Evolutionary conservation across 345 rosid genomes (phyloP), one percentile per base, ranked within the genome.

Genomic region (Trapa incisa): DNA sequence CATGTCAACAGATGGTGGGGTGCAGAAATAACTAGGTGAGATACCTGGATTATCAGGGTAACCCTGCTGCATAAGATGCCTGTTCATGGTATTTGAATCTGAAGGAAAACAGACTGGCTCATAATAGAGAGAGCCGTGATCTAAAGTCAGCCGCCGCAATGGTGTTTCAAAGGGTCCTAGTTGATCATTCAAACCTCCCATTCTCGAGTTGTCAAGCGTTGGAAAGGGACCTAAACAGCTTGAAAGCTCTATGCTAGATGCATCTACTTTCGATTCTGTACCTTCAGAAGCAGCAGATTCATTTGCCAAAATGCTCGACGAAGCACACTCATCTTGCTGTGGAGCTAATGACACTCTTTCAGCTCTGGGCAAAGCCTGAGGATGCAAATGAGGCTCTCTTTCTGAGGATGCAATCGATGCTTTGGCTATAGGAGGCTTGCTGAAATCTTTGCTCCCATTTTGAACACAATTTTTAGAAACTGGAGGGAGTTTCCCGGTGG

Each of bases 1-100:
- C 60, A 80, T 70, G 76, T 80, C 85, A 75, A 77, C 84, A 74
- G 87, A 69, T 54, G 96, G 88, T 57, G 99, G 97, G 74, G 96
- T 94, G 86, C 82, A 86, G 85, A 87, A 90, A 76, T 80, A 75
- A 73, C 81, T 57, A 15, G 96, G 91, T 61, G 98, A 85, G 15
- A 75, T 58, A 47, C 62, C 57, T 61, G 83, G 93, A 75, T 84
- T 82, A 73, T 80, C 74, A 64, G 61, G 72, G 73, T 73, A 69
- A 47, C 76, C 82, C 62, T 72, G 78, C 61, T 77, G 77, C 65
- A 52, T 14, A 64, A 69, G 78, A 74, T 50, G 73, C n/a, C 16
- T 68, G 70, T 77, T 75, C 61, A 69, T 72, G 68, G 53, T 58
- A 72, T 80, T 89, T 32, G 75, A 69, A 48, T 81, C 83, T 69